A percentile compares a stretch with the other conserved stretches of the same genome.
These are phyloP conservation scores for Colletotrichum sp. DNA, from an alignment of 2,329 filamentous ascomycete species.

Conservation along the genomic window DNA sequence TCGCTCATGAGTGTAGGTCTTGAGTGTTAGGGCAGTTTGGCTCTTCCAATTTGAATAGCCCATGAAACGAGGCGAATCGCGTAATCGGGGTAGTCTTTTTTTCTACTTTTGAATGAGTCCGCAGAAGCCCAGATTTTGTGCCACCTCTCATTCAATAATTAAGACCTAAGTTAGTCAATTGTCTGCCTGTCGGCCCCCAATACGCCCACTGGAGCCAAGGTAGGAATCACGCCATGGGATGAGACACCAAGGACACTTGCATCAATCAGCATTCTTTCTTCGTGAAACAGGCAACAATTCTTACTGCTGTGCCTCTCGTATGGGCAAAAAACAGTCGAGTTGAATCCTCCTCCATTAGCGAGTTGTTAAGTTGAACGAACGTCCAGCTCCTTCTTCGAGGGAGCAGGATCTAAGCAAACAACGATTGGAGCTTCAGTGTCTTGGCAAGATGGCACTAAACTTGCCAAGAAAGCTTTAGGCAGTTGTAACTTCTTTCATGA, in stretches of 20 bases:
- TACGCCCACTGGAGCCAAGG: not conserved
- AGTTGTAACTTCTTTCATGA: not conserved
- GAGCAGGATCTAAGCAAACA: not conserved
- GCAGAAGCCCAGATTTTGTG: not conserved
- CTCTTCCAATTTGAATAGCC: too few species aligned
- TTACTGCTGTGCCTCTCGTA: not conserved
- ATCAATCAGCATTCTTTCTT: not conserved
- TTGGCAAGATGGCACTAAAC: not conserved
- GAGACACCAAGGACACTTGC: not conserved
- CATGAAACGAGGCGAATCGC: fast-evolving
- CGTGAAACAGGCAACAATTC: not conserved
- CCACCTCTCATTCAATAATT: not conserved
- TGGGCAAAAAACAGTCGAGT: not conserved
- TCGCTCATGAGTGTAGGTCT: not conserved
- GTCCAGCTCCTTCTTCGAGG: not conserved
- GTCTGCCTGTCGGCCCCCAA: not conserved
- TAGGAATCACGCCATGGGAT: not conserved
- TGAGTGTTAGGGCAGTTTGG: fast-evolving
- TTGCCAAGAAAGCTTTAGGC: not conserved
- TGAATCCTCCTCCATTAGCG: not conserved
- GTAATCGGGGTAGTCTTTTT: too few species aligned
- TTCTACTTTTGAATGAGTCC: too few species aligned
- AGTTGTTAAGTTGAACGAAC: not conserved
- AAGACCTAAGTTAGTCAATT: not conserved
- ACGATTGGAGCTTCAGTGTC: not conserved